These are phyloP conservation scores for Candida labiduridarum DNA, from an alignment of 1,139 yeast species.

Conservation along the genomic window DNA sequence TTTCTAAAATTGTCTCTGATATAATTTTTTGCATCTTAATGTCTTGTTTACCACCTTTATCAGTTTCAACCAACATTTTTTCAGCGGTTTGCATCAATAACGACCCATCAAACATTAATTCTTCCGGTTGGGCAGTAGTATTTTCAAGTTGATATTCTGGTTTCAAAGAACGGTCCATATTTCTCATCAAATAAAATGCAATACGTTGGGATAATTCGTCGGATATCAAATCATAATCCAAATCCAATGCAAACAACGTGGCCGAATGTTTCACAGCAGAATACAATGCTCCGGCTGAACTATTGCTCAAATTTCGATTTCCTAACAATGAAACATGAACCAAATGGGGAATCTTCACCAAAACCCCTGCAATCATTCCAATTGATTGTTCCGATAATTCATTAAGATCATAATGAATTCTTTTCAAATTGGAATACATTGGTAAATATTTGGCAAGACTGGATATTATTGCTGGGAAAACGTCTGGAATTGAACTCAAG, in stretches of 20 bases:
- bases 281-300: conserved; percentile 69
- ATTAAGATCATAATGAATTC: conserved; percentile 80
- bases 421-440: conserved; percentile 58
- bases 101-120: conserved; percentile 51
- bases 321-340: conserved; percentile 79
- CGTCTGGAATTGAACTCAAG: conserved; percentile 67
- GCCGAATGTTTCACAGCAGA: conserved; percentile 68
- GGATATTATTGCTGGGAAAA: conserved; percentile 74
- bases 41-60: conserved; percentile 37
- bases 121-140: conserved; percentile 38
- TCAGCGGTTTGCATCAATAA: conserved; percentile 67
- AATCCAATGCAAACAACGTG: conserved; percentile 68
- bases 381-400: conserved; percentile 64
- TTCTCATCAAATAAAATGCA: conserved; percentile 80
- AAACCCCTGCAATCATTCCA: conserved; percentile 66
- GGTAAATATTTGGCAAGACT: conserved; percentile 67
- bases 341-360: conserved; percentile 68
- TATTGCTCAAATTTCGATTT: conserved; percentile 54
- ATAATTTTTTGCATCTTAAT: conserved; percentile 42
- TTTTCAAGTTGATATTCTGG: conserved; percentile 27
- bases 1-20: conserved; percentile 45
- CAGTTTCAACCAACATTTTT: conserved; percentile 49
- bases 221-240: conserved; percentile 69
- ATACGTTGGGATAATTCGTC: conserved; percentile 76
- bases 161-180: conserved; percentile 67